phyloP scores from a whole-genome alignment of 139 green algal species.

The Cymbomonas tetramitiformis region DNA sequence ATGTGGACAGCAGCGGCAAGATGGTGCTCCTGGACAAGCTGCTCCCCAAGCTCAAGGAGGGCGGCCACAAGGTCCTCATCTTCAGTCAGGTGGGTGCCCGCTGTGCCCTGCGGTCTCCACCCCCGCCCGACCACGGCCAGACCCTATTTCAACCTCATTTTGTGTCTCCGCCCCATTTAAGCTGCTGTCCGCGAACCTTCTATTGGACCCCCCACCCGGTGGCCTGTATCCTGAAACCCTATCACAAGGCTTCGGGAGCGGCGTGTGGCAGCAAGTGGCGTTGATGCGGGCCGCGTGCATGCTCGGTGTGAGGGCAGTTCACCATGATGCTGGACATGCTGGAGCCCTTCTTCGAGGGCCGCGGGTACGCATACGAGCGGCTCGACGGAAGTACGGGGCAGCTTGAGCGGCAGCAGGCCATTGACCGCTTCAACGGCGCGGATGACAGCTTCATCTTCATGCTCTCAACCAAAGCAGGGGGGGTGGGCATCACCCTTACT shows the following conservation, averaged over 20 bases:
- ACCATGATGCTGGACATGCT: constrained; percentile 78
- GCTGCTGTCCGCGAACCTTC: too few species aligned
- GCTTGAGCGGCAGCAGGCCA: constrained; percentile 56
- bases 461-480: constrained; percentile 47
- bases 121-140: neutral
- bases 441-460: constrained; percentile 28
- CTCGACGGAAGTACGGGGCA: constrained; percentile 53
- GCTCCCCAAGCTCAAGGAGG: constrained; percentile 57
- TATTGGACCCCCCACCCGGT: too few species aligned
- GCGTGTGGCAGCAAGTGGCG: too few species aligned
- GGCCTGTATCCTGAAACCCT: too few species aligned
- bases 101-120: neutral
- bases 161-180: too few species aligned
- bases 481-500: constrained; percentile 90
- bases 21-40: constrained; percentile 66
- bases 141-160: neutral
- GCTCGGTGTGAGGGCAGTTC: constrained; percentile 34
- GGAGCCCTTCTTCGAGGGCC: constrained; percentile 51
- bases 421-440: constrained; percentile 61
- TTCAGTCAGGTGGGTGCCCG: constrained; percentile 53
- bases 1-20: constrained; percentile 49
- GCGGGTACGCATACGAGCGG: constrained; percentile 52
- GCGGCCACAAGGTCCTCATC: constrained; percentile 71
- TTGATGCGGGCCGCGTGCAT: too few species aligned
- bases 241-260: too few species aligned